These are phyloP conservation scores for Boletus vermiculosoides DNA, from an alignment of 768 basidiomycete genomes.

Conservation along the genomic window DNA sequence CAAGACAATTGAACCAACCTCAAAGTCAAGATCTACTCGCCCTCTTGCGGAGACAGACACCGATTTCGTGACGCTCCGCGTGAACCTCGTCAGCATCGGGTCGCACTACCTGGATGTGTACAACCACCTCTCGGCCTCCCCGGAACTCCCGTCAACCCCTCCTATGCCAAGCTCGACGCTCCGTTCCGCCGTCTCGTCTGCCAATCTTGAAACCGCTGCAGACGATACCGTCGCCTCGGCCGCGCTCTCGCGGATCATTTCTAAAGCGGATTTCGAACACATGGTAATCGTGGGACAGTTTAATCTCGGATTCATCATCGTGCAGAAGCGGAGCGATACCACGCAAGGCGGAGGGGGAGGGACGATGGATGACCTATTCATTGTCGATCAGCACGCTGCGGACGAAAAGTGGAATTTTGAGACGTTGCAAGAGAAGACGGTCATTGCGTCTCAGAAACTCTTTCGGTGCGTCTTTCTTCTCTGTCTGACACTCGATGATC, in stretches of 20 bases:
- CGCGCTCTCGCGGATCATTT: slow-evolving; percentile 79
- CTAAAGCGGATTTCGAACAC: slow-evolving; percentile 75
- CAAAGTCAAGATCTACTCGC: not conserved
- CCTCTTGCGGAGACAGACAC: not conserved
- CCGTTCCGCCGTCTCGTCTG: slow-evolving; percentile 26
- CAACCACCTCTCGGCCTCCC: not conserved
- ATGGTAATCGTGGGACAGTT: slow-evolving; percentile 95
- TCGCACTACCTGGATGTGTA: slow-evolving; percentile 23
- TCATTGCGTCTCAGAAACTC: slow-evolving; percentile 81
- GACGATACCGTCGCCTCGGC: slow-evolving; percentile 57
- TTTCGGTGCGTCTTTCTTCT: slow-evolving; percentile 56
- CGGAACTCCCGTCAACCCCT: not conserved
- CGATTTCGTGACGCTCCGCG: slow-evolving; percentile 17
- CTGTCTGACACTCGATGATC: not conserved
- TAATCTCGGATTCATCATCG: slow-evolving; percentile 92
- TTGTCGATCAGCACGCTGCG: slow-evolving; percentile 95
- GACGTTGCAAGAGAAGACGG: slow-evolving; percentile 85
- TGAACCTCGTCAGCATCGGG: slow-evolving; percentile 23
- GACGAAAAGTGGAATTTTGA: slow-evolving; percentile 99
- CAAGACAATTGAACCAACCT: slow-evolving; percentile 9
- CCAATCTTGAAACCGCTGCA: slow-evolving; percentile 39
- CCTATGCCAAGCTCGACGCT: slow-evolving; percentile 9
- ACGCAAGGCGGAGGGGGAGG: not conserved
- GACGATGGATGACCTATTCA: slow-evolving; percentile 84
- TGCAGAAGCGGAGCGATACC: slow-evolving; percentile 49